phyloP scores from a whole-genome alignment of 148 eudicot genomes.

The Camellia sinensis region DNA sequence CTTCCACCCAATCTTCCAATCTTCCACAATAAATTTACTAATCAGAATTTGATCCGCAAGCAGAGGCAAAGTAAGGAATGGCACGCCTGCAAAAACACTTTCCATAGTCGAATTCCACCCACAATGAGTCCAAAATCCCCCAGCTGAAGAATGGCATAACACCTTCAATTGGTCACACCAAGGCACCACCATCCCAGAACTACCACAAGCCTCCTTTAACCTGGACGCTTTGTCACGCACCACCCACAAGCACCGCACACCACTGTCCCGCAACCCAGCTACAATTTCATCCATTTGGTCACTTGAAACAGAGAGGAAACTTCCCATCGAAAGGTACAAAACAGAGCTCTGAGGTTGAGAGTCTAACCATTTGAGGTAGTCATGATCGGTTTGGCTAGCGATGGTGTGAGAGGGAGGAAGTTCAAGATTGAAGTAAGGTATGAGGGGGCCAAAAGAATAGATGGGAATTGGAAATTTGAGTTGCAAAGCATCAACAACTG shows the following conservation, averaged over 20 bases:
- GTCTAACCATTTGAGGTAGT: slow-evolving; percentile 35
- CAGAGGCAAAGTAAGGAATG: slow-evolving; percentile 34
- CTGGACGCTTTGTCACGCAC: slow-evolving; percentile 22
- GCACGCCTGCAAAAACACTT: slow-evolving; percentile 28
- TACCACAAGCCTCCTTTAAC: slow-evolving; percentile 3
- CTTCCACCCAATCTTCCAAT: slow-evolving; percentile 43
- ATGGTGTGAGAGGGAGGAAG: too few species aligned
- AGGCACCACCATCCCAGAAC: slow-evolving; percentile 15
- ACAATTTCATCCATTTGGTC: slow-evolving; percentile 37
- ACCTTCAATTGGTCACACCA: slow-evolving; percentile 51
- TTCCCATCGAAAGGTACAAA: slow-evolving; percentile 39
- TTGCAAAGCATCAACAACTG: slow-evolving; percentile 16
- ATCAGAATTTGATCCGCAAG: slow-evolving; percentile 23
- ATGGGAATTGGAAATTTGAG: slow-evolving; percentile 12
- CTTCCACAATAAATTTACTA: slow-evolving; percentile 37
- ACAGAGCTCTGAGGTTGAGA: slow-evolving; percentile 30
- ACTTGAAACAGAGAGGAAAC: slow-evolving; percentile 21
- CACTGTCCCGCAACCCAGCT: slow-evolving; percentile 21
- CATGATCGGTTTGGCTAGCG: background rate
- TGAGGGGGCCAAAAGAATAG: slow-evolving; percentile 33
- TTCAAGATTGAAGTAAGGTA: slow-evolving; percentile 18
- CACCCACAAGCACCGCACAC: slow-evolving; percentile 25
- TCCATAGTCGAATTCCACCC: slow-evolving; percentile 40
- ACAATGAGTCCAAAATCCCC: slow-evolving; percentile 39
- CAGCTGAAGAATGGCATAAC: slow-evolving; percentile 26